Conservation (phyloP, 345 rosid genomes). For the Sisymbrium altissimum region DNA sequence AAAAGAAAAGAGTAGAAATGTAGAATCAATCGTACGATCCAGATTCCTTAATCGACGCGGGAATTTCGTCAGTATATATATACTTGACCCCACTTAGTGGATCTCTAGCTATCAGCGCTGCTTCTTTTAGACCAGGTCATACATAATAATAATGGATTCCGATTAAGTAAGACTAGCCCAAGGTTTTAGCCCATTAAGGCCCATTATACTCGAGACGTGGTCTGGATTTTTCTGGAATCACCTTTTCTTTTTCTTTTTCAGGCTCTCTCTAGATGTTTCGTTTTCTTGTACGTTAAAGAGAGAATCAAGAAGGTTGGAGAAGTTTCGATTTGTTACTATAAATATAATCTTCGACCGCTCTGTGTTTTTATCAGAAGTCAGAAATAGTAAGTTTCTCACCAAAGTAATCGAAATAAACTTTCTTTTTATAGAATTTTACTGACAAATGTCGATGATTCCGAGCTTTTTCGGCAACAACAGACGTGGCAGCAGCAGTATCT, state of each 20-base stretch:
- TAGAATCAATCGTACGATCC: conserved; percentile 20
- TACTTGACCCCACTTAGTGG: conserved; percentile 19
- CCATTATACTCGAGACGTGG: not conserved
- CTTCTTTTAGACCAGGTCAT: not conserved
- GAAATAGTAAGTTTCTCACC: too few relatives aligned
- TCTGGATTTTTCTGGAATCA: not conserved
- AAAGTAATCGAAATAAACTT: not conserved
- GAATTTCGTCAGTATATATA: conserved; percentile 10
- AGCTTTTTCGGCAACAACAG: conserved; percentile 41
- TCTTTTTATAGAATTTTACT: too few relatives aligned
- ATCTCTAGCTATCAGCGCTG: not conserved
- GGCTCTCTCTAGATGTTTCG: not conserved
- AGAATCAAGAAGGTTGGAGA: too few relatives aligned
- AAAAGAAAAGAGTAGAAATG: not conserved
- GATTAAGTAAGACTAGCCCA: too few relatives aligned
- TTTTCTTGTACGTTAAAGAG: too few relatives aligned
- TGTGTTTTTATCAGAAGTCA: too few relatives aligned
- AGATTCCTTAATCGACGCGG: conserved; percentile 28
- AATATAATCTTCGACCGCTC: too few relatives aligned
- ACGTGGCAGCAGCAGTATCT: conserved; percentile 25
- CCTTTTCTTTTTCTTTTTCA: not conserved
- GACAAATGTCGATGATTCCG: conserved; percentile 40
- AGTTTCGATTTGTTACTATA: too few relatives aligned
- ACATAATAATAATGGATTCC: too few relatives aligned
- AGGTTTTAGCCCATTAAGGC: not conserved